These are phyloP conservation scores for Eucalyptus grandis DNA, from an alignment of 345 rosid species.

Conservation along the genomic window DNA sequence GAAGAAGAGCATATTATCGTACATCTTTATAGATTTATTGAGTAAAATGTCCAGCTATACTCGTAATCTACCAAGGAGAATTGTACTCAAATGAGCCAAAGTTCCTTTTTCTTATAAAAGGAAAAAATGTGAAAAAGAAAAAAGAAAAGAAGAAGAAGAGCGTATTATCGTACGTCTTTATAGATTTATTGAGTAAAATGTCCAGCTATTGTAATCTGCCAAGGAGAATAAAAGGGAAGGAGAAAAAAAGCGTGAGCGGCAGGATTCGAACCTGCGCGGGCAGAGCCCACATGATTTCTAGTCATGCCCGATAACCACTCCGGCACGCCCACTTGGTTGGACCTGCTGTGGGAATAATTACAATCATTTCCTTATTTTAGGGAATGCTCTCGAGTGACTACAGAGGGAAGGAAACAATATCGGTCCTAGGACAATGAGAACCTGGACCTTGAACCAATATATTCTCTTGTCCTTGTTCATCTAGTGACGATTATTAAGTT, in stretches of 20 bases:
- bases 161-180: too few species aligned
- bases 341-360: rapidly evolving
- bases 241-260: slow-evolving; percentile 23
- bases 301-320: slow-evolving; percentile 99
- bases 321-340: slow-evolving; percentile 55
- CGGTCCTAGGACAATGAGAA: background rate
- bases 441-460: background rate
- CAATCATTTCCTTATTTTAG: background rate
- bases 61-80: background rate
- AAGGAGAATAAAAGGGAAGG: background rate
- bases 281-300: slow-evolving; percentile 95
- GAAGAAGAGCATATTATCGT: background rate
- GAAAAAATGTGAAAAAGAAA: too few species aligned
- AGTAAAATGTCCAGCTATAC: background rate
- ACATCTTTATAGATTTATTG: background rate
- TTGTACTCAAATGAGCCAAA: background rate
- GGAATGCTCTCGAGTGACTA: background rate
- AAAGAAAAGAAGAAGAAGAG: too few species aligned
- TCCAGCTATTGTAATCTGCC: background rate
- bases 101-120: too few species aligned
- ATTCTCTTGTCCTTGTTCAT: background rate
- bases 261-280: slow-evolving; percentile 93
- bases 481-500: background rate
- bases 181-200: background rate
- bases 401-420: background rate